Evolutionary conservation across 495 filamentous ascomycete species (phyloP), one percentile per base, ranked within the genome.

Genomic region (Evernia prunastri): DNA sequence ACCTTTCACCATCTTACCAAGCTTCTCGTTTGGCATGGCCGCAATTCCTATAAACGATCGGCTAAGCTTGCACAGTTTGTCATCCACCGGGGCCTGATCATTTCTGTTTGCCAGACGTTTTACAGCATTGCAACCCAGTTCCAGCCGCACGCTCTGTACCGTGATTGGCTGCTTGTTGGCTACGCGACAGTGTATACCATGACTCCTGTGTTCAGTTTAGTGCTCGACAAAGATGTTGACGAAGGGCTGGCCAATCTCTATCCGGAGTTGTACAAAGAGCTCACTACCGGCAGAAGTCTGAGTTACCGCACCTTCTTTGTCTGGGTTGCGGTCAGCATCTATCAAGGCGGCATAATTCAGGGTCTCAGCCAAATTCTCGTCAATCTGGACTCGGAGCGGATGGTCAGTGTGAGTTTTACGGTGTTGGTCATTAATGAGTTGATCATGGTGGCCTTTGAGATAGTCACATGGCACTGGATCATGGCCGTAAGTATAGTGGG

Each of bases 11-110:
- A 97, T 71, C 80, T 99, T n/a, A 96, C 92, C 35, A 97, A 97
- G 72, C 82, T 99, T 1, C 81, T 99, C 6, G 92, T 99, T 4
- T 99, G 95, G 95, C 95, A 99, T 70, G 95, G 95, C 2, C 84
- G 95, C 18, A 97, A 97, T 68, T 91, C 87, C 64, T 99, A 99
- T 78, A 97, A 97, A 75, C 87, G 95, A 31, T 89, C 85, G 51
- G 93, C 94, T 20, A 99, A 99, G 74, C 82, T 99, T 11, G 91
- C 91, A 13, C 95, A 97, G 72, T 99, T 99, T 69, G 93, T 99
- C 68, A 99, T 99, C 71, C 95, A 99, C 71, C 88, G 95, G 65
- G 95, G 95, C 53, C 78, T 99, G 45, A 93, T 97, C 69, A 96
- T 97, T 73, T 87, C 84, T 59, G 89, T 97, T 2, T 96, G 92